Base-by-base conservation (phyloP, 2,329 filamentous ascomycete genomes). In the Orbilia ellipsospora region DNA sequence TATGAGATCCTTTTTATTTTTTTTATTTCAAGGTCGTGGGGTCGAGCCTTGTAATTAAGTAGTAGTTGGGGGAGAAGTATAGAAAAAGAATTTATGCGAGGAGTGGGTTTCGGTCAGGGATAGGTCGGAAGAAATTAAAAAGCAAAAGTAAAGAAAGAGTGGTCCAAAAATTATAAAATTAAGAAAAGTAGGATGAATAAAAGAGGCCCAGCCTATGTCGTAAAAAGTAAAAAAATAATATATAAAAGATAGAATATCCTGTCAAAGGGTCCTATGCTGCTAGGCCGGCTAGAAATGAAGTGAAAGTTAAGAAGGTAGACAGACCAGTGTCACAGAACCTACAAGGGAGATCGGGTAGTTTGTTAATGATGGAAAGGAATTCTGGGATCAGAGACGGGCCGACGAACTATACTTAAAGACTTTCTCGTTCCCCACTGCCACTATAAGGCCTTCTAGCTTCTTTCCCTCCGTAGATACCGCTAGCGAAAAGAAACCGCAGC, bases 251-350 rank as follows among this genome's bases (percentile, higher is more conserved):
- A 50, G 61, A 73, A 63, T 23, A 76, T 36, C 70, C 70, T 74
- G 42, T 74, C 70, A 63, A 74, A 74, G 70, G 70, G 44, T 63
- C 63, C 56, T 60, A 50, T 57, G 63, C 63, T 52, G 44, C 70
- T 74, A 74, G 70, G 56, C 70, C 70, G 57, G 70, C 70, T 74
- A 74, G 70, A 68, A 74, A 63, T 63, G 70, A 74, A 74, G 70
- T 68, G 70, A 74, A 36, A 74, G 51, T 63, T 67, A 51, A 74
- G 57, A 68, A 74, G 69, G 63, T 28, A 50, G 69, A 73, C 69
- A 72, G 55, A 73, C 69, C 69, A 73, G 68, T 57, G 68, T 73
- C 68, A 57, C 68, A 66, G 61, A 73, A 72, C 54, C 61, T 62
- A 55, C 62, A 73, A 68, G 70, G 56, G 63, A 13, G 44, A 68